phyloP scores from a whole-genome alignment of 2,329 filamentous ascomycete genomes.

The Diaporthe destruens region DNA sequence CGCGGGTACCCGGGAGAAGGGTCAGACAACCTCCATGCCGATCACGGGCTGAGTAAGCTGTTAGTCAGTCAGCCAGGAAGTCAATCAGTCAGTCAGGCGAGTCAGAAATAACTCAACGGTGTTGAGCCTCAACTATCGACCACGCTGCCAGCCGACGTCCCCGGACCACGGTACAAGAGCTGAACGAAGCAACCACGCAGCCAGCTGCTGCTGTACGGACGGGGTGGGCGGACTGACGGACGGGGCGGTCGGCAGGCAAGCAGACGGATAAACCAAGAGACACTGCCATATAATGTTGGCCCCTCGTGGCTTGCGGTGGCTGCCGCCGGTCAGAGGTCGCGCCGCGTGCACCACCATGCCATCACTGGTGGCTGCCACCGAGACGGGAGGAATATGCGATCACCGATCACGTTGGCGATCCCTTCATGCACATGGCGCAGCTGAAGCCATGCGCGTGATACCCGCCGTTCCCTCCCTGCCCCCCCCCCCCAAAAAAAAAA shows the following conservation, averaged over 20 bases:
- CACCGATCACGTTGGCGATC: slow-evolving; percentile 33
- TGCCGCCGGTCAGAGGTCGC: slow-evolving; percentile 34
- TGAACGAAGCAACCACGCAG: no score
- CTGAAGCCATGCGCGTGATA: slow-evolving; percentile 28
- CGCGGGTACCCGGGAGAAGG: background rate
- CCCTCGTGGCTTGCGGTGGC: slow-evolving; percentile 20
- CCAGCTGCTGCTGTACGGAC: background rate
- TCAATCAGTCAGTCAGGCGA: background rate
- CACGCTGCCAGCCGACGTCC: slow-evolving; percentile 1
- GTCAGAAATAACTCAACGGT: slow-evolving; percentile 25
- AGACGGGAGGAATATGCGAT: slow-evolving; percentile 30
- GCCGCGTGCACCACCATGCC: slow-evolving; percentile 10
- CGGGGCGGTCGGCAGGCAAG: background rate
- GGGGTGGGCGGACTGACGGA: background rate
- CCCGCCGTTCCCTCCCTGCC: background rate
- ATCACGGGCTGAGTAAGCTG: slow-evolving; percentile 27
- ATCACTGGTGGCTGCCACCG: slow-evolving; percentile 16
- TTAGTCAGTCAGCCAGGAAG: background rate
- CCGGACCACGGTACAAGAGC: background rate
- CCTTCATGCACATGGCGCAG: slow-evolving; percentile 35
- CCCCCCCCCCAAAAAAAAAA: no score
- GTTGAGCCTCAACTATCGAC: slow-evolving; percentile 21
- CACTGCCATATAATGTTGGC: background rate
- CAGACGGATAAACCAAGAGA: background rate
- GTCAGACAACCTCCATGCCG: background rate